phyloP scores from a whole-genome alignment of 208 protist genomes.

The Leishmania tarentolae region DNA sequence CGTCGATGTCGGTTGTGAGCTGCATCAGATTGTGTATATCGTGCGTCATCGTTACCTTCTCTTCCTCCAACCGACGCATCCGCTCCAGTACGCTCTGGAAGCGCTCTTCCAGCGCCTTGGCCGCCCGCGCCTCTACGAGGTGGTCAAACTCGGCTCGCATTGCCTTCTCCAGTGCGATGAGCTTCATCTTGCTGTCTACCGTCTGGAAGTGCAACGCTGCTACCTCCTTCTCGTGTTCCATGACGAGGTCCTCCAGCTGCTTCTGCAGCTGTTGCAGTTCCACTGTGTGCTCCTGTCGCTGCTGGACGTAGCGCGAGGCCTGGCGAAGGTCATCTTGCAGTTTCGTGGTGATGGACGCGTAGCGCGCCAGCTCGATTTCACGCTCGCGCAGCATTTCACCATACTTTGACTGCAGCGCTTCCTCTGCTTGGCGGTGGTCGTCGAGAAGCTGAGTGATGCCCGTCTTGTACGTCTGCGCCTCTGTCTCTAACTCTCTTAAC shows the following conservation, averaged over 20 bases:
- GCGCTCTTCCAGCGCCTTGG: conserved; percentile 45
- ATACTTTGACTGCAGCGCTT: conserved; percentile 48
- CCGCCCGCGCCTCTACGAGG: conserved; percentile 56
- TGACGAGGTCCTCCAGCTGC: conserved; percentile 54
- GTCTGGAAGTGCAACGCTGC: conserved; percentile 75
- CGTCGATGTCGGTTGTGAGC: conserved; percentile 51
- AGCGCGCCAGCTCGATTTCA: conserved; percentile 61
- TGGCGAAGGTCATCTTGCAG: conserved; percentile 70
- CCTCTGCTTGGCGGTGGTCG: conserved; percentile 29
- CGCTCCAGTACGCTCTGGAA: conserved; percentile 49
- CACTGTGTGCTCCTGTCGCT: conserved; percentile 62
- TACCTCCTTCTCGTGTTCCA: conserved; percentile 66
- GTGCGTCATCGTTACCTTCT: conserved; percentile 49
- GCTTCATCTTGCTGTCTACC: conserved; percentile 81
- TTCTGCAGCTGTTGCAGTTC: conserved; percentile 74
- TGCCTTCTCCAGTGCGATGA: conserved; percentile 73
- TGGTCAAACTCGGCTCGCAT: conserved; percentile 65
- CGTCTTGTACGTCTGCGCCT: conserved; percentile 32
- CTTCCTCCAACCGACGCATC: conserved; percentile 48
- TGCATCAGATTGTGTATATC: conserved; percentile 76
- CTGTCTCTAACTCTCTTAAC: conserved; percentile 42
- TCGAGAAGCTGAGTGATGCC: conserved; percentile 47
- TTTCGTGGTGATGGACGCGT: conserved; percentile 43
- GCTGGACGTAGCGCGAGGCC: conserved; percentile 54
- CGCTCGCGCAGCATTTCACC: conserved; percentile 58